Conservation (phyloP, 2,329 filamentous ascomycete species). For the Cladosporium cucumerinum region DNA sequence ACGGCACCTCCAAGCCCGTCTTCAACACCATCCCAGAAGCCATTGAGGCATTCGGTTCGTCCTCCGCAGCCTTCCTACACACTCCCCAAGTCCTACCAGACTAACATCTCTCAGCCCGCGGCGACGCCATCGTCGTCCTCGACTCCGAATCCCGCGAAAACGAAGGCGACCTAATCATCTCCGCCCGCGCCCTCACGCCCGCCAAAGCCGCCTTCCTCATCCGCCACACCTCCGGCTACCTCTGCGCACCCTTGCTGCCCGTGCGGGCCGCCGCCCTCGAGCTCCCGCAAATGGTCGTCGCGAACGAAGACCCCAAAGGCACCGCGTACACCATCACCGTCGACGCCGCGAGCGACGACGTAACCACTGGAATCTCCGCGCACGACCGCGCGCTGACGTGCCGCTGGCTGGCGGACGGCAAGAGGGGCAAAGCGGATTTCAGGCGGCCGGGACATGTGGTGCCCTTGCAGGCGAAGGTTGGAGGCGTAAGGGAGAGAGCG, state of each 20-base stretch:
- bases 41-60: slow-evolving; percentile 43
- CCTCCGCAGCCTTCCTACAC: background rate
- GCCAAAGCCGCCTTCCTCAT: slow-evolving; percentile 96
- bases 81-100: background rate
- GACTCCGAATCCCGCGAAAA: slow-evolving; percentile 92
- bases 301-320: slow-evolving; percentile 74
- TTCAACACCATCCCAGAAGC: slow-evolving; percentile 49
- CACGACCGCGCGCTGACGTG: slow-evolving; percentile 82
- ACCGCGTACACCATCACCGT: slow-evolving; percentile 93
- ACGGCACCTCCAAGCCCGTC: slow-evolving; percentile 27
- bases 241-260: slow-evolving; percentile 80
- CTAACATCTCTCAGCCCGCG: slow-evolving; percentile 36
- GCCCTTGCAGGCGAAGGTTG: slow-evolving; percentile 72
- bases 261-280: slow-evolving; percentile 65
- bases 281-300: slow-evolving; percentile 84
- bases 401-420: slow-evolving; percentile 68
- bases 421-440: slow-evolving; percentile 59
- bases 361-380: slow-evolving; percentile 87
- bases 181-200: slow-evolving; percentile 76
- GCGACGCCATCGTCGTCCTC: slow-evolving; percentile 93
- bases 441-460: slow-evolving; percentile 86
- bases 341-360: slow-evolving; percentile 64
- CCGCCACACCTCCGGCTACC: slow-evolving; percentile 80
- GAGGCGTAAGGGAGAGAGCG: slow-evolving; percentile 73
- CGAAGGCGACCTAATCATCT: slow-evolving; percentile 96